Evolutionary conservation across 2,329 filamentous ascomycete genomes (phyloP).

Genomic region (Amesomyces nigricolor): DNA sequence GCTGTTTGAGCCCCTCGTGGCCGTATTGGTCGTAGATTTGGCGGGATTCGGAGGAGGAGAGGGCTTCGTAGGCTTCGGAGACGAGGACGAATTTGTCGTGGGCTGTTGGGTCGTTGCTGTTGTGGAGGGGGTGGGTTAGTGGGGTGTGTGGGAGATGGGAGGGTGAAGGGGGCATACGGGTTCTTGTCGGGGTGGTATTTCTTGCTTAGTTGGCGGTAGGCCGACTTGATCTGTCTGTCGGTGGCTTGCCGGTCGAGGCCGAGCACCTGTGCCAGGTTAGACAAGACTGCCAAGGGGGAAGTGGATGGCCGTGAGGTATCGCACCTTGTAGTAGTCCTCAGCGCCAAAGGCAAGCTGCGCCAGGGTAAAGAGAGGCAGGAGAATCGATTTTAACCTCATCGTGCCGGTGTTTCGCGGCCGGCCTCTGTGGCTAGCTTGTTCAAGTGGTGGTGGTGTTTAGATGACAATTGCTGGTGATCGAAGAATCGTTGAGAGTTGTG

Average conservation of each 20-base stretch:
- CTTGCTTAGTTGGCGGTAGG: slow-evolving; percentile 87
- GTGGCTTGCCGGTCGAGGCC: slow-evolving; percentile 72
- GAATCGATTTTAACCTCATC: slow-evolving; percentile 49
- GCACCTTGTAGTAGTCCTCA: slow-evolving; percentile 76
- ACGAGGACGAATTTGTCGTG: slow-evolving; percentile 90
- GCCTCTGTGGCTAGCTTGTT: slow-evolving; percentile 16
- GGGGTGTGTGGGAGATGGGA: too few relatives aligned
- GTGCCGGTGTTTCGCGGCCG: slow-evolving; percentile 24
- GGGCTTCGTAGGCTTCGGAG: slow-evolving; percentile 89
- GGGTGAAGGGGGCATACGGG: slow-evolving; percentile 54
- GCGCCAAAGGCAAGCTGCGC: slow-evolving; percentile 51
- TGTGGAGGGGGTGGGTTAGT: slow-evolving; percentile 33
- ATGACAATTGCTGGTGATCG: slow-evolving; percentile 9
- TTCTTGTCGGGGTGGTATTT: slow-evolving; percentile 98
- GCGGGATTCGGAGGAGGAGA: slow-evolving; percentile 72
- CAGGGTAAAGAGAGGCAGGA: slow-evolving; percentile 49
- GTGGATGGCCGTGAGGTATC: background rate
- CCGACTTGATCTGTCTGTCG: slow-evolving; percentile 86
- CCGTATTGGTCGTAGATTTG: slow-evolving; percentile 92
- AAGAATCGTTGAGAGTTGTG: background rate
- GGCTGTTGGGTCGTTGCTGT: slow-evolving; percentile 69
- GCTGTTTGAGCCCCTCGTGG: slow-evolving; percentile 82
- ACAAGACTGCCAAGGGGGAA: background rate
- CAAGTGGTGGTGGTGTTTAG: background rate
- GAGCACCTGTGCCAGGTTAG: slow-evolving; percentile 53